These are phyloP conservation scores for Populus alba DNA, from an alignment of 345 rosid species.

Conservation along the genomic window DNA sequence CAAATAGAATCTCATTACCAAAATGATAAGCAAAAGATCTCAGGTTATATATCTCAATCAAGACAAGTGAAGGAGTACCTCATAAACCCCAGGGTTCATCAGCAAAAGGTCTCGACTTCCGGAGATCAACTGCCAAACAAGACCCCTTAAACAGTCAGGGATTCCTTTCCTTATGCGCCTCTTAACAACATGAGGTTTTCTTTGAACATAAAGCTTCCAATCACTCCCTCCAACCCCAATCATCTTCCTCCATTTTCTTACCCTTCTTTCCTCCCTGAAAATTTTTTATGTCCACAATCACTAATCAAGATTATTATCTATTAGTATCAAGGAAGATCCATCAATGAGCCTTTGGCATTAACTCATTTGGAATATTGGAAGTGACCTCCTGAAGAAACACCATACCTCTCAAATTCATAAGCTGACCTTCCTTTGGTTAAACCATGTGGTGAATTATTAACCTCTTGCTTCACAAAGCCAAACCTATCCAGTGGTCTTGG, in stretches of 20 bases:
- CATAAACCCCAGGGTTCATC: constrained; percentile 94
- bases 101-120: constrained; percentile 93
- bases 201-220: constrained; percentile 85
- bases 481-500: constrained; percentile 64
- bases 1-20: constrained; percentile 3
- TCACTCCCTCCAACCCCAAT: constrained; percentile 96
- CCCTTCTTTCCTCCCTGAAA: constrained; percentile 80
- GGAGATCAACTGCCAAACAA: constrained; percentile 95
- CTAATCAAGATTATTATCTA: constrained; percentile 13
- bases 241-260: constrained; percentile 97
- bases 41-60: neutral
- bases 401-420: constrained; percentile 53
- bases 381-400: neutral
- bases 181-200: constrained; percentile 85
- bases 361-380: neutral
- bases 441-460: constrained; percentile 46
- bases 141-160: constrained; percentile 97
- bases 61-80: constrained; percentile 37
- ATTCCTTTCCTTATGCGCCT: constrained; percentile 88
- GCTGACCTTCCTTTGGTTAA: constrained; percentile 48
- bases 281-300: constrained; percentile 2
- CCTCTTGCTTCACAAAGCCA: constrained; percentile 74
- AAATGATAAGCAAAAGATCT: constrained; percentile 4
- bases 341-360: neutral
- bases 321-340: constrained; percentile 3